Percentiles rank a stretch among this genome's conserved stretches.
These are phyloP conservation scores for Colletotrichum sp. DNA, from an alignment of 2,329 filamentous ascomycete species.

Conservation along the genomic window DNA sequence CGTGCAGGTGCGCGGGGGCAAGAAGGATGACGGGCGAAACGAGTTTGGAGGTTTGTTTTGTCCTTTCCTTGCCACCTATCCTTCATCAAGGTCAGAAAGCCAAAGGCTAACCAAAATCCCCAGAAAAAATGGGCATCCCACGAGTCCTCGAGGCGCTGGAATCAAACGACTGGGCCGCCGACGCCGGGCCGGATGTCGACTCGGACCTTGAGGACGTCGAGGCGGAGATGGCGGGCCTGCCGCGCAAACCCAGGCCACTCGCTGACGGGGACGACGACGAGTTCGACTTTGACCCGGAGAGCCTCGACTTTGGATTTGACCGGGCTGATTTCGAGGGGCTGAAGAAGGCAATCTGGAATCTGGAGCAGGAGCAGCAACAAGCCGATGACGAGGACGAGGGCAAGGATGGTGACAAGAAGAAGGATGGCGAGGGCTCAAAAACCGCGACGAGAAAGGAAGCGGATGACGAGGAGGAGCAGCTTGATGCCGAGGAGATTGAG, in stretches of 20 bases:
- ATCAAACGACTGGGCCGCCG: conserved; percentile 65
- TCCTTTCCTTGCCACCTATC: too few relatives aligned
- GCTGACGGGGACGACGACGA: conserved; percentile 31
- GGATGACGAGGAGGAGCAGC: conserved; percentile 27
- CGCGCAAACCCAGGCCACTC: conserved; percentile 33
- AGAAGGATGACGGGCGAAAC: conserved; percentile 48
- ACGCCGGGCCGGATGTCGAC: conserved; percentile 34
- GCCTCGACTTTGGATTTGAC: conserved; percentile 58
- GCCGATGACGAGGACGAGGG: background rate
- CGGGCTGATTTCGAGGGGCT: conserved; percentile 57
- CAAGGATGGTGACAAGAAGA: background rate
- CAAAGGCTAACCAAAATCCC: conserved; percentile 21
- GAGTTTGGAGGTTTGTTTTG: conserved; percentile 62
- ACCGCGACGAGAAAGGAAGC: background rate
- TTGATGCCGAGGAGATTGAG: conserved; percentile 55
- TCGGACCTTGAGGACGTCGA: conserved; percentile 35
- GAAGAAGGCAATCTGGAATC: conserved; percentile 55
- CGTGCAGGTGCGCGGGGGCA: conserved; percentile 54
- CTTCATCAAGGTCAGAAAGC: background rate
- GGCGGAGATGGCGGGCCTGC: conserved; percentile 31
- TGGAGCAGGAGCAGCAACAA: conserved; percentile 28
- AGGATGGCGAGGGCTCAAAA: background rate
- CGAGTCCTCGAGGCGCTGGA: conserved; percentile 67
- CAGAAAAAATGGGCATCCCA: conserved; percentile 64
- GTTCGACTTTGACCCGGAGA: conserved; percentile 48